Base-by-base conservation (phyloP, 495 filamentous ascomycete genomes). In the Wilcoxina mikolae region DNA sequence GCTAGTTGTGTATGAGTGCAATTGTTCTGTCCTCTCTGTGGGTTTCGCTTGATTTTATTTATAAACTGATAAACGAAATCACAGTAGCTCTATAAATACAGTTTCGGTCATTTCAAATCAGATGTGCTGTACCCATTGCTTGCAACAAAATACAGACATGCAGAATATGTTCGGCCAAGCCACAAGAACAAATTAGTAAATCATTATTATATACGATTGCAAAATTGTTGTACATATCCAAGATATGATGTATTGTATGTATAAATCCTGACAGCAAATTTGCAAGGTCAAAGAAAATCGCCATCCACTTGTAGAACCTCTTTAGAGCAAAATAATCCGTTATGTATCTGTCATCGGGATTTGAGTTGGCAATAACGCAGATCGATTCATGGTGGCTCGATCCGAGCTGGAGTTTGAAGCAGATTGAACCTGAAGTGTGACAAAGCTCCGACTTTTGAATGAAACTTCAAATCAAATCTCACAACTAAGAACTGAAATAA, bases 51-150 rank as follows among this genome's bases (percentile, higher is more conserved):
- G 33, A 0, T 1, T 17, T 26, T 3, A 68, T 59, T 46, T 67
- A 61, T 52, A 63, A 65, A 43, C 60, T 50, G 44, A 71, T 55
- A 42, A 68, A 70, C 1, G 55, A 43, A 23, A 68, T 56, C 56
- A 64, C 54, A 27, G 49, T 56, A 18, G 51, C 52, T 60, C 58
- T 56, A 49, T 70, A 71, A 48, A 62, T 31, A 44, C 55, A 70
- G 51, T 72, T 71, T 42, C 66, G 46, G 39, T 51, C 26, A 52
- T 60, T 62, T 22, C 64, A 20, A n/a, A 58, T 45, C 15, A 71
- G 48, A 25, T 55, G 38, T 12, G 41, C 42, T 0, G 26, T 3
- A 22, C 46, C 7, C 4, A 58, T 24, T 15, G 33, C 25, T 47
- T 57, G 23, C 20, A 65, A 29, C 10, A 65, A 41, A 25, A 33